These are phyloP conservation scores for Gnomoniopsis smithogilvyi DNA, from an alignment of 2,329 filamentous ascomycete genomes.

Conservation along the genomic window DNA sequence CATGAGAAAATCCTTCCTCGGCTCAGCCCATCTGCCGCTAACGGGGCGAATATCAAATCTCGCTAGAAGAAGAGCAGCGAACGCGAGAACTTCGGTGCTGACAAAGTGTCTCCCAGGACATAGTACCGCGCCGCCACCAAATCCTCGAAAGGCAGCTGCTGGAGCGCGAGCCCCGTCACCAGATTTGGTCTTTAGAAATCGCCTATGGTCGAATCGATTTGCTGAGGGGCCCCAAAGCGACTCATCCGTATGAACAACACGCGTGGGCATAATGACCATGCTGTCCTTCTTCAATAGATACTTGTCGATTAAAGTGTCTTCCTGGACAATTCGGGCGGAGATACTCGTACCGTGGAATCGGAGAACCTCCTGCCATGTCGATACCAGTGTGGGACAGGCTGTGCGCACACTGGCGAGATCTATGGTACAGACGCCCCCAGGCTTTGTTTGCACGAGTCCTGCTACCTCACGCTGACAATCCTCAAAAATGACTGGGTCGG, in stretches of 20 bases:
- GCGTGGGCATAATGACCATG: conserved; percentile 13
- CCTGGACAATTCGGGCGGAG: conserved; percentile 9
- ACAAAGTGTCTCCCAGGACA: conserved; percentile 21
- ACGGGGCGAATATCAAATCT: conserved; percentile 17
- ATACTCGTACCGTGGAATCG: conserved; percentile 16
- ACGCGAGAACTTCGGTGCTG: conserved; percentile 17
- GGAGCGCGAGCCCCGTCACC: neutral
- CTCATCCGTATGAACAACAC: conserved; percentile 13
- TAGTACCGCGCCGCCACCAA: conserved; percentile 16
- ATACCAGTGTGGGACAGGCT: conserved; percentile 19
- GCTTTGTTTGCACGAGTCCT: neutral
- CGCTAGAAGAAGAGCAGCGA: conserved; percentile 18
- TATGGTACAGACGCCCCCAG: conserved; percentile 1
- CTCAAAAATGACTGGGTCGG: neutral
- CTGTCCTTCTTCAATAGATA: conserved; percentile 20
- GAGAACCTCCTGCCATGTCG: conserved; percentile 18
- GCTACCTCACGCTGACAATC: neutral
- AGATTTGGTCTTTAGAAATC: conserved; percentile 12
- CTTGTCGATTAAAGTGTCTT: conserved; percentile 18
- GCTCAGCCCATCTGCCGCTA: conserved; percentile 13
- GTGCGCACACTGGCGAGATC: conserved; percentile 3
- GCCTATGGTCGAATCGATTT: conserved; percentile 14
- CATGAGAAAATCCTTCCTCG: conserved; percentile 19
- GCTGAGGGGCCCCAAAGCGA: conserved; percentile 16
- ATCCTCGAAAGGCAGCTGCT: conserved; percentile 17